These are phyloP conservation scores for Zymoseptoria crescenta DNA, from an alignment of 2,329 filamentous ascomycete species.

Conservation along the genomic window DNA sequence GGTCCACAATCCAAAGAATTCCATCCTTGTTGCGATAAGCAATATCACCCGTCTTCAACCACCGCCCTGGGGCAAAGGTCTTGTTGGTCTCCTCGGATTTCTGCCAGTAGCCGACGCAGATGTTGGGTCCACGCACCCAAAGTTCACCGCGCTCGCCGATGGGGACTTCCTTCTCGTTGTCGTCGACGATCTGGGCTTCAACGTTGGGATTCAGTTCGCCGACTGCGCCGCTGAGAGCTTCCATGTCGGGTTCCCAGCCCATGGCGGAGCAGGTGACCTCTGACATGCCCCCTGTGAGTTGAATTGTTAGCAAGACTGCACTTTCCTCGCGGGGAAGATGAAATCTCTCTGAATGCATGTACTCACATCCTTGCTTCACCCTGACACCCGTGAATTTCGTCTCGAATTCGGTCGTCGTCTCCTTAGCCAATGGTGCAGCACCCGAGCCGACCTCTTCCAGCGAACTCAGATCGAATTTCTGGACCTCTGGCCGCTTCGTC, in stretches of 20 bases:
- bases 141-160: slow-evolving; percentile 58
- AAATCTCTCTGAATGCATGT: neutral
- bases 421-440: slow-evolving; percentile 54
- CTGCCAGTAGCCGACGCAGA: slow-evolving; percentile 72
- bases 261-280: slow-evolving; percentile 66
- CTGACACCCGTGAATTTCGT: slow-evolving; percentile 51
- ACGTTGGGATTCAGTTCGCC: slow-evolving; percentile 64
- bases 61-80: slow-evolving; percentile 55
- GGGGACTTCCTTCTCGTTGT: slow-evolving; percentile 46
- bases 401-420: slow-evolving; percentile 16
- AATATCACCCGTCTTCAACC: slow-evolving; percentile 66
- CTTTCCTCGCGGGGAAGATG: neutral
- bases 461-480: slow-evolving; percentile 60
- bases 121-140: slow-evolving; percentile 62
- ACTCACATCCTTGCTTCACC: slow-evolving; percentile 47
- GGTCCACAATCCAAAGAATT: slow-evolving; percentile 61
- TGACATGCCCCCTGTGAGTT: slow-evolving; percentile 63
- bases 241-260: slow-evolving; percentile 50
- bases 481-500: slow-evolving; percentile 60
- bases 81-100: slow-evolving; percentile 59
- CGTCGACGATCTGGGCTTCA: slow-evolving; percentile 58
- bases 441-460: slow-evolving; percentile 55
- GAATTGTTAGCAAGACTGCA: neutral
- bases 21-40: slow-evolving; percentile 52
- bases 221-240: slow-evolving; percentile 44